Base-by-base conservation (phyloP, 2,329 filamentous ascomycete species). In the Aspergillus fumigatiaffinis region DNA sequence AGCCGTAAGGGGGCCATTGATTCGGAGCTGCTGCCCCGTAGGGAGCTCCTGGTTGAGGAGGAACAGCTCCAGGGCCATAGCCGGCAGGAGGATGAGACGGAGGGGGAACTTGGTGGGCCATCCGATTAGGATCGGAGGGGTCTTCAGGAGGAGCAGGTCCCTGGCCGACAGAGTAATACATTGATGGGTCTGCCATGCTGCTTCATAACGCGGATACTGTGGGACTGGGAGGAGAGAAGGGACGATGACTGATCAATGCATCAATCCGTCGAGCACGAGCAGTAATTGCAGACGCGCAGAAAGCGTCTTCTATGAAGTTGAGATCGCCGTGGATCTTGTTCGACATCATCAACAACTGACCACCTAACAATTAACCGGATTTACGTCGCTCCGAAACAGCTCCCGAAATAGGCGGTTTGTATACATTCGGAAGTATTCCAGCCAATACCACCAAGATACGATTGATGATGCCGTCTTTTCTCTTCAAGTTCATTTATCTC, bases 91-190 rank as follows among this genome's bases (percentile, higher is more conserved):
- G 65, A 50, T 70, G 68, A 71, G 87, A 87, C 66, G 85, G 83
- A 62, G 79, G 78, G 57, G 77, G 77, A 51, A 80, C 35, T 20
- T 66, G 81, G 61, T 83, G 81, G 8, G 66, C 71, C 74, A 57
- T 77, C 78, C 71, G 76, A 71, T 74, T 80, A 75, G 67, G 82
- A 76, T 73, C 85, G 74, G 74, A 83, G 79, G 68, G 83, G 77
- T 80, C 76, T 63, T 87, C 82, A 62, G 67, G 66, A 60, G 71
- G 66, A 54, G 58, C 63, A 29, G 57, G 60, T 50, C 63, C 67
- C 61, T 74, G 70, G 56, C 73, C 75, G 63, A 72, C 66, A 59
- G 71, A 60, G 64, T 76, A 69, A 66, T 77, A 77, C 66, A 73
- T 73, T 49, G 70, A 68, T 64, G 71, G 73, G 65, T 77, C 72